Evolutionary conservation across 192 early-diverging fungal species (phyloP).

Genomic region (Linderina pennispora): DNA sequence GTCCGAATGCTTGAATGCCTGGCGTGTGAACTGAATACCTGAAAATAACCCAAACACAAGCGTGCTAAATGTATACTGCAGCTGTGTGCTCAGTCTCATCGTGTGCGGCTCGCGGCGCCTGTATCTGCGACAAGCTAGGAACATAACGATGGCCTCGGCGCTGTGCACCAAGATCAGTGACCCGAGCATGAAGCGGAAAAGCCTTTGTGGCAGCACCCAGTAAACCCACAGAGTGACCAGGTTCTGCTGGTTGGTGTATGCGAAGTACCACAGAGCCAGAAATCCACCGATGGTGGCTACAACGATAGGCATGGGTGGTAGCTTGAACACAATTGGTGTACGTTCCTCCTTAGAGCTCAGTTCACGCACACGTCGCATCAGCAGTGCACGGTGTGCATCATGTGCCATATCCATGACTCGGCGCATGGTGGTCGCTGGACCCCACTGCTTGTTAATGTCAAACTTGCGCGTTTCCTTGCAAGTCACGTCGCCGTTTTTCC

Average conservation of each 20-base stretch:
- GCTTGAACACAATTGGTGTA: background rate
- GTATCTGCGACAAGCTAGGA: background rate
- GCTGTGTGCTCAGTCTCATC: background rate
- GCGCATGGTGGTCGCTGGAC: background rate
- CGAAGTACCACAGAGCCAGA: background rate
- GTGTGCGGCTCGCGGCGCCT: background rate
- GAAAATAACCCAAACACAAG: background rate
- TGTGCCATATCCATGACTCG: background rate
- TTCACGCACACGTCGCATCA: constrained; percentile 1
- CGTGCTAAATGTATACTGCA: background rate
- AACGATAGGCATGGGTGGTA: background rate
- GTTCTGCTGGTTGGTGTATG: background rate
- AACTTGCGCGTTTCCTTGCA: background rate
- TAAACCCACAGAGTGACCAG: background rate
- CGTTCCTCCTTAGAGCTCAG: no score
- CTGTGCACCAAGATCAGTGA: background rate
- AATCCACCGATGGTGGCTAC: background rate
- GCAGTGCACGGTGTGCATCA: background rate
- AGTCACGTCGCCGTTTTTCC: background rate
- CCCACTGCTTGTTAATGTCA: background rate
- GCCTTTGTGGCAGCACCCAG: background rate
- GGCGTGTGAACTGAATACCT: background rate
- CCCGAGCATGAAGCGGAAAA: background rate
- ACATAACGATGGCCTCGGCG: background rate
- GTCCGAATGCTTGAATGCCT: background rate